These are phyloP conservation scores for Colletotrichum godetiae DNA, from an alignment of 2,329 filamentous ascomycete species.

Conservation along the genomic window DNA sequence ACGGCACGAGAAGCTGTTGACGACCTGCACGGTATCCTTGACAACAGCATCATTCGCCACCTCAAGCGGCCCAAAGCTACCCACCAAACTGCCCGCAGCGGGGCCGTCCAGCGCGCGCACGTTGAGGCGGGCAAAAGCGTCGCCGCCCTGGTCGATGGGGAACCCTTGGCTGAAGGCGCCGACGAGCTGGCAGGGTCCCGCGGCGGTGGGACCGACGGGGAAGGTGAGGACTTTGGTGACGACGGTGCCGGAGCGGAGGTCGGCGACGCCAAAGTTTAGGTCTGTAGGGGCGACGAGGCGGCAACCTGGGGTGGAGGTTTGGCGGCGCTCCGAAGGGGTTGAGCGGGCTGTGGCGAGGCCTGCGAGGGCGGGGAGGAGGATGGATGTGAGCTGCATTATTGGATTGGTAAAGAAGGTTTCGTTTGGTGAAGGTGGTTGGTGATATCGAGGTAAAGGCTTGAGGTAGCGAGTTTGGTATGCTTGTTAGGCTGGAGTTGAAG, in stretches of 20 bases:
- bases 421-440: not conserved
- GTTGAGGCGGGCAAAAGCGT: constrained; percentile 20
- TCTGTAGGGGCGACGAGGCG: constrained; percentile 18
- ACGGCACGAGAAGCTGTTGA: constrained; percentile 28
- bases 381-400: constrained; percentile 29
- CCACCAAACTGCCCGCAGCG: constrained; percentile 16
- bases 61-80: constrained; percentile 25
- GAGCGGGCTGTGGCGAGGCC: constrained; percentile 1
- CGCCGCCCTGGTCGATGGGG: constrained; percentile 24
- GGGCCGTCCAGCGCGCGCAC: constrained; percentile 9
- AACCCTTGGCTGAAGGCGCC: constrained; percentile 23
- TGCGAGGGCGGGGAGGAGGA: constrained; percentile 21
- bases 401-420: not conserved
- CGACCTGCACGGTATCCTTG: constrained; percentile 1
- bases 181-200: constrained; percentile 27
- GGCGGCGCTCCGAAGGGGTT: constrained; percentile 16
- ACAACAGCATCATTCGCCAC: constrained; percentile 7
- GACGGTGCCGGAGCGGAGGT: constrained; percentile 16
- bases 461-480: not conserved
- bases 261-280: constrained; percentile 24
- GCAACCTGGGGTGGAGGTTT: constrained; percentile 5
- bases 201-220: constrained; percentile 5
- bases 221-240: constrained; percentile 24
- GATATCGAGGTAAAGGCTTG: not conserved
- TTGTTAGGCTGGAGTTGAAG: not conserved